phyloP scores from a whole-genome alignment of 108 stramenopile species.

The Nitzschia sp. region DNA sequence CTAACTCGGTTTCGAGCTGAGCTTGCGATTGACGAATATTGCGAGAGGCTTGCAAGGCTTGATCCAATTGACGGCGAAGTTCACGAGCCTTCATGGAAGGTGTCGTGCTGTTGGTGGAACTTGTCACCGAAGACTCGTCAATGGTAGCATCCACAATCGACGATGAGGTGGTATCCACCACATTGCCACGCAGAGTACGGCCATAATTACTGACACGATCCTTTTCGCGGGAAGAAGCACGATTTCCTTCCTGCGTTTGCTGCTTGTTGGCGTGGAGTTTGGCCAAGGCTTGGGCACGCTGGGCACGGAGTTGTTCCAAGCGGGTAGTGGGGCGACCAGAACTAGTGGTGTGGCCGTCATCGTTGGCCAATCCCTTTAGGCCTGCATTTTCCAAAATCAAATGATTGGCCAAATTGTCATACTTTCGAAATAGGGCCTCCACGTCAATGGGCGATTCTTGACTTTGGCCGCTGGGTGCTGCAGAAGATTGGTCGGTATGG shows the following conservation, averaged over 20 bases:
- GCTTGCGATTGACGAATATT: slow-evolving; percentile 42
- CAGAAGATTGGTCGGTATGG: not conserved
- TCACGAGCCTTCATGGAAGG: slow-evolving; percentile 52
- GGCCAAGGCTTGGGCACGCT: slow-evolving; percentile 21
- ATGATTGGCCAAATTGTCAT: slow-evolving; percentile 8
- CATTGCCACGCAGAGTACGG: not conserved
- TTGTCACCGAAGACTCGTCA: not conserved
- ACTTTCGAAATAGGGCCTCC: slow-evolving; percentile 3
- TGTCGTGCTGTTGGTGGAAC: slow-evolving; percentile 16
- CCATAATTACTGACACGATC: slow-evolving; percentile 5
- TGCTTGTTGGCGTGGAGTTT: not conserved
- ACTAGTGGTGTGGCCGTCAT: not conserved
- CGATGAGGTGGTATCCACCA: not conserved
- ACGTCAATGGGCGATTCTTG: slow-evolving; percentile 22
- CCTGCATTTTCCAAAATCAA: slow-evolving; percentile 20
- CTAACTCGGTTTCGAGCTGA: slow-evolving; percentile 39
- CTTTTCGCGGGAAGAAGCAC: not conserved
- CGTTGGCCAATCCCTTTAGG: not conserved
- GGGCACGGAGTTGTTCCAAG: slow-evolving; percentile 28
- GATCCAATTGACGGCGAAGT: slow-evolving; percentile 43
- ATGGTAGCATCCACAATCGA: not conserved
- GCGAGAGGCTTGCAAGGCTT: slow-evolving; percentile 40
- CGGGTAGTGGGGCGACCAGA: not conserved
- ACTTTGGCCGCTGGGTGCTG: not conserved
- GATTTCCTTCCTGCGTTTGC: not conserved